Evolutionary conservation across 2,329 filamentous ascomycete species (phyloP), one percentile per base, ranked within the genome.

Genomic region (Colletotrichum simmondsii): DNA sequence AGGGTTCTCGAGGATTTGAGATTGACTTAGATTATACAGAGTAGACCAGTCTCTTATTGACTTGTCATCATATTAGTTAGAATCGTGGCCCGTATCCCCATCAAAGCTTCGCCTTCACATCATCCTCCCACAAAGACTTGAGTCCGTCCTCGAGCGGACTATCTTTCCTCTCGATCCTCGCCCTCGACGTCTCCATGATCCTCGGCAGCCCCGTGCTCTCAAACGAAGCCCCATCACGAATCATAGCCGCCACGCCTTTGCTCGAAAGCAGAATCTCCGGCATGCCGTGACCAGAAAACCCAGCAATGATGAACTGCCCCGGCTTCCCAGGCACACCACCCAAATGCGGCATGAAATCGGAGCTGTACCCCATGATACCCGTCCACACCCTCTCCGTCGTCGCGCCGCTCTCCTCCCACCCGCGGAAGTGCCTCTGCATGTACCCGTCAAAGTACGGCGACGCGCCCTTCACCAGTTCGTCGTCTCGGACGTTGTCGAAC

Each of bases 341-440:
- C 5, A 89, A 76, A 24, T 84, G 81, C 0, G 87, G 86, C 24
- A 83, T 75, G 2, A 77, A 79, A 73, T 88, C 86, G 0, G 79
- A 79, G 1, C 81, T 85, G 60, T 82, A 83, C 1, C 83, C 84
- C 82, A 85, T 84, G 16, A 85, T 77, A 0, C 80, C 80, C 49
- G 81, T 81, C 82, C 82, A 85, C 2, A 84, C 74, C 1, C 76
- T 76, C 28, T 79, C 77, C 1, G 79, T 75, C 60, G 77, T 62
- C 5, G 83, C 85, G 5, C 78, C 79, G 24, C 79, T 84, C 3
- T 83, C 75, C 60, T 88, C 85, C 87, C 87, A 90, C 0, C 87
- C 87, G 1, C 73, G 77, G 67, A 88, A 88, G 60, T 82, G 81
- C 5, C 81, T 77, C 72, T 86, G 84, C 83, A 89, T 88, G 66